These are phyloP conservation scores for Neofusicoccum parvum DNA, from an alignment of 2,329 filamentous ascomycete species.

Conservation along the genomic window DNA sequence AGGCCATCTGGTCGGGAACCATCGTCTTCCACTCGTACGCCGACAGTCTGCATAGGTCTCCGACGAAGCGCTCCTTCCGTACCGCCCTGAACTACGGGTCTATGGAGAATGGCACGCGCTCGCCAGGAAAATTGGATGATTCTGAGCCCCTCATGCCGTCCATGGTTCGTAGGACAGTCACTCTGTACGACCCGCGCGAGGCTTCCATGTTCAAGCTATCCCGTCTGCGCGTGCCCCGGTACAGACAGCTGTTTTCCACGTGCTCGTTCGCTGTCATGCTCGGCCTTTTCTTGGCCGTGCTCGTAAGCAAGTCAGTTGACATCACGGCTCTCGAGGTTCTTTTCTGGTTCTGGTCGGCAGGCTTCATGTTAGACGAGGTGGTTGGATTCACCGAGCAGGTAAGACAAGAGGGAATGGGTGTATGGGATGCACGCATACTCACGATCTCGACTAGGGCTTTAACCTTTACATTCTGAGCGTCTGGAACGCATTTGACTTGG, in stretches of 20 bases:
- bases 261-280: constrained; percentile 84
- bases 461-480: constrained; percentile 97
- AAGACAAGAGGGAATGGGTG: too few relatives aligned
- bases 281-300: constrained; percentile 80
- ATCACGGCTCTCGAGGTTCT: constrained; percentile 85
- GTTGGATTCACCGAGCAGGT: constrained; percentile 82
- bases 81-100: constrained; percentile 34
- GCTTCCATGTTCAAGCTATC: constrained; percentile 92
- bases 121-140: not conserved
- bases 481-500: constrained; percentile 94
- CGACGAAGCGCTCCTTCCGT: constrained; percentile 39
- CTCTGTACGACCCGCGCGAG: constrained; percentile 85
- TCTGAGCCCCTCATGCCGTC: constrained; percentile 29
- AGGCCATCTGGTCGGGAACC: constrained; percentile 94
- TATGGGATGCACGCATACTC: not conserved
- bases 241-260: constrained; percentile 87
- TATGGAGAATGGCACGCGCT: constrained; percentile 7
- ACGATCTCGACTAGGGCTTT: constrained; percentile 67
- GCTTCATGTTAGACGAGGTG: constrained; percentile 94
- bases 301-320: constrained; percentile 71
- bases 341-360: constrained; percentile 98
- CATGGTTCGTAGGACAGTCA: constrained; percentile 68
- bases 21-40: constrained; percentile 92
- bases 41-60: constrained; percentile 75
- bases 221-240: constrained; percentile 84